Percentiles rank a stretch among this genome's conserved stretches.
Evolutionary conservation across 2,329 filamentous ascomycete genomes (phyloP).

Genomic region (Calycina herbarum): DNA sequence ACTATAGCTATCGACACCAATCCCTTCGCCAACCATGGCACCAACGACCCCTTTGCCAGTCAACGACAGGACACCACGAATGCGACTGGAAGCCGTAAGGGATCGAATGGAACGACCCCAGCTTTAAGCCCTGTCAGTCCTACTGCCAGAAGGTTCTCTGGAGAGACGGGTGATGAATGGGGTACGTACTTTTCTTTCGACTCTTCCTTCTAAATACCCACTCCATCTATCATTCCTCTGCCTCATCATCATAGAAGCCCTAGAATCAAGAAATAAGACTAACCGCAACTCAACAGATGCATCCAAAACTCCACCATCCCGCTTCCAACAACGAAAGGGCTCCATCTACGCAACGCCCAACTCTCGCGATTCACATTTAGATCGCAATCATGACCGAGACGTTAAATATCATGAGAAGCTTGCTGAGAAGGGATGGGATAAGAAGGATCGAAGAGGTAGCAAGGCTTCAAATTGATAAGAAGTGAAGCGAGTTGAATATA

Average conservation of each 20-base stretch:
- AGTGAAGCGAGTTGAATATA: no score
- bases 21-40: conserved; percentile 6
- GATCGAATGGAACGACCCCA: background rate
- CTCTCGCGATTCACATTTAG: conserved; percentile 64
- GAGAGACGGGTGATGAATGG: conserved; percentile 18
- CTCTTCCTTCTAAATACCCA: background rate
- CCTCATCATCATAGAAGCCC: background rate
- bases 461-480: conserved; percentile 10
- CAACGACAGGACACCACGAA: background rate
- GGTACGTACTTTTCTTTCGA: conserved; percentile 9
- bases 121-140: background rate
- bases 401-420: conserved; percentile 60
- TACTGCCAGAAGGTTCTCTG: background rate
- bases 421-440: conserved; percentile 45
- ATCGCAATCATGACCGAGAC: conserved; percentile 54
- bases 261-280: background rate
- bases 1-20: background rate
- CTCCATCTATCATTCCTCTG: no score
- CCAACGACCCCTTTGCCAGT: background rate
- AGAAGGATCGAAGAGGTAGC: conserved; percentile 12
- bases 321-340: conserved; percentile 69
- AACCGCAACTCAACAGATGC: conserved; percentile 49
- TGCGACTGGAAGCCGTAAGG: background rate
- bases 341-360: conserved; percentile 67
- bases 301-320: conserved; percentile 64